Conservation (phyloP, 2,329 filamentous ascomycete species). For the Hymenoscyphus repandus region DNA sequence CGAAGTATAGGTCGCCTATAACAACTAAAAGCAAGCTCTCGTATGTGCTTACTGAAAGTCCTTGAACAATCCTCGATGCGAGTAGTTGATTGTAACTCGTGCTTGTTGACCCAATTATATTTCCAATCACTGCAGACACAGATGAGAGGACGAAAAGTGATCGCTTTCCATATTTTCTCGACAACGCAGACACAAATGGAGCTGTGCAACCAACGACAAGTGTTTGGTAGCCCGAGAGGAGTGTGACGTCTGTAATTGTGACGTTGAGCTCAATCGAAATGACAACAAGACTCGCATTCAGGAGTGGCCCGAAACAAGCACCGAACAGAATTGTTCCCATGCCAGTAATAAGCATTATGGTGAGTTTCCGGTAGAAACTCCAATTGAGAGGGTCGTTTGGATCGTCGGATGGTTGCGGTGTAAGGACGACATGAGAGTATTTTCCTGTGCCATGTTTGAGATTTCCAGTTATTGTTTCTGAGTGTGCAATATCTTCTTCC, state of each 20-base stretch:
- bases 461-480: slow-evolving; percentile 11
- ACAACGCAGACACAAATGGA: slow-evolving; percentile 19
- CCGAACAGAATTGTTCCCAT: slow-evolving; percentile 35
- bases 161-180: slow-evolving; percentile 21
- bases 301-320: slow-evolving; percentile 13
- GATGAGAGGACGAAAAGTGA: slow-evolving; percentile 15
- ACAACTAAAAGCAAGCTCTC: slow-evolving; percentile 28
- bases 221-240: slow-evolving; percentile 22
- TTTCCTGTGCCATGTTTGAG: slow-evolving; percentile 21
- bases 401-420: slow-evolving; percentile 41
- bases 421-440: slow-evolving; percentile 16
- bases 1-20: slow-evolving; percentile 40
- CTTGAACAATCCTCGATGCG: slow-evolving; percentile 22
- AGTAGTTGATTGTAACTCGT: slow-evolving; percentile 18
- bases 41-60: slow-evolving; percentile 21
- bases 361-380: slow-evolving; percentile 35
- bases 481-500: slow-evolving; percentile 17
- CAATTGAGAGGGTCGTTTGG: slow-evolving; percentile 45
- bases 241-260: slow-evolving; percentile 17
- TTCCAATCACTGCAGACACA: slow-evolving; percentile 16
- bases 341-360: slow-evolving; percentile 36
- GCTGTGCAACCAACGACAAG: slow-evolving; percentile 18
- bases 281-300: slow-evolving; percentile 15
- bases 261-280: slow-evolving; percentile 15
- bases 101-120: slow-evolving; percentile 14